These are phyloP conservation scores for Quercus robur DNA, from an alignment of 306 rosid species.

Conservation along the genomic window DNA sequence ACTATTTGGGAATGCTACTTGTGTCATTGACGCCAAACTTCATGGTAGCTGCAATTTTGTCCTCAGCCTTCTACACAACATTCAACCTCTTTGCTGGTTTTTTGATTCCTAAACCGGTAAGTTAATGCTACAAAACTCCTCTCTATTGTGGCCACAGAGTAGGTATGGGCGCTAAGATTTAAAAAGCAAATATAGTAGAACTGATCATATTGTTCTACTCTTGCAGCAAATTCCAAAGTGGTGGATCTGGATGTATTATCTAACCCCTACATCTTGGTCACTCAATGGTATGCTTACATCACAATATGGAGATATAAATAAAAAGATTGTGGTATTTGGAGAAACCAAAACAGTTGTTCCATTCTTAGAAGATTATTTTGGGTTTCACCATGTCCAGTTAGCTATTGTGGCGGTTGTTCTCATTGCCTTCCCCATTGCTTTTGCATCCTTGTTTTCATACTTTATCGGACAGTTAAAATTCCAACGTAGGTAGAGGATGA, in stretches of 20 bases:
- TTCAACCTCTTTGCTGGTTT: slow-evolving; percentile 1
- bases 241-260: slow-evolving; percentile 1
- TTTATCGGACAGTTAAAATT: neutral
- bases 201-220: neutral
- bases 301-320: neutral
- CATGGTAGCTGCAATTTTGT: neutral
- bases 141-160: neutral
- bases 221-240: neutral
- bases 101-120: neutral
- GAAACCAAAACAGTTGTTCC: neutral
- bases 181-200: neutral
- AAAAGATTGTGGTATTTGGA: neutral
- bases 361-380: neutral
- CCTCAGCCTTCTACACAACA: neutral
- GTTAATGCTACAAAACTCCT: neutral
- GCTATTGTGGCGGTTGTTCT: neutral
- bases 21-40: neutral
- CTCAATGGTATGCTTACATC: neutral
- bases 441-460: neutral
- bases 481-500: neutral
- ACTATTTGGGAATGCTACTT: neutral
- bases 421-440: neutral
- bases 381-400: neutral
- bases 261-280: neutral
- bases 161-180: neutral